Evolutionary conservation across 169 alveolate species (phyloP).

Genomic region (Plasmodium knowlesi): DNA sequence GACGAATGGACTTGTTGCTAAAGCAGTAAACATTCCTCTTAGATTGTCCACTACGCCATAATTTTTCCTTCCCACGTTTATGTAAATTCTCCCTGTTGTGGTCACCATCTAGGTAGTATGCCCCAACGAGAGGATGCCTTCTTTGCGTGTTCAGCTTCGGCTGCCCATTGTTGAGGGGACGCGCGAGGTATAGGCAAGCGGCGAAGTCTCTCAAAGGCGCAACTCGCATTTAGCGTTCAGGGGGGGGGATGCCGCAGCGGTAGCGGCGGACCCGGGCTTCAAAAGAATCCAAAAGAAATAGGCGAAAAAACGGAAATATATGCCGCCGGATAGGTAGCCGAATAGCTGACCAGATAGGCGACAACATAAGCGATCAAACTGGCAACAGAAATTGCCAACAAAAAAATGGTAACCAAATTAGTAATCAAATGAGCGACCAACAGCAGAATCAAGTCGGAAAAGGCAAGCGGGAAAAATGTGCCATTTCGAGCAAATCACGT

Average conservation of each 20-base stretch:
- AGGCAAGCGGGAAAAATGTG: neutral
- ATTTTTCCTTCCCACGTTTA: slow-evolving; percentile 10
- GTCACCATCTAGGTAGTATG: slow-evolving; percentile 9
- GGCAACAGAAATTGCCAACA: neutral
- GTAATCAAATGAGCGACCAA: neutral
- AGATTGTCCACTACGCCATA: slow-evolving; percentile 7
- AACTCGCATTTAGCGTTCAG: slow-evolving; percentile 21
- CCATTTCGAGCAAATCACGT: neutral
- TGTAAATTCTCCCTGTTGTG: neutral
- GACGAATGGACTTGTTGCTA: neutral
- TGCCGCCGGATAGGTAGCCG: neutral
- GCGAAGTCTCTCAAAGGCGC: neutral
- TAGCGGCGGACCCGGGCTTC: neutral
- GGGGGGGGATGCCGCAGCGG: neutral
- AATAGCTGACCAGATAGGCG: neutral
- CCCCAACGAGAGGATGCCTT: slow-evolving; percentile 46
- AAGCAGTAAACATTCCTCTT: slow-evolving; percentile 13
- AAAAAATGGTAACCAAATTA: neutral
- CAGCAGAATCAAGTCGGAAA: neutral
- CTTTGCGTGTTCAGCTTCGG: slow-evolving; percentile 16
- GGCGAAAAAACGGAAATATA: neutral
- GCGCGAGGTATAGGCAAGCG: slow-evolving; percentile 17
- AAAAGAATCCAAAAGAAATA: neutral
- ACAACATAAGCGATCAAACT: neutral
- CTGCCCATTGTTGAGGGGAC: slow-evolving; percentile 26